These are phyloP conservation scores for Uronychia setigera DNA, from an alignment of 73 alveolate genomes.

Conservation along the genomic window DNA sequence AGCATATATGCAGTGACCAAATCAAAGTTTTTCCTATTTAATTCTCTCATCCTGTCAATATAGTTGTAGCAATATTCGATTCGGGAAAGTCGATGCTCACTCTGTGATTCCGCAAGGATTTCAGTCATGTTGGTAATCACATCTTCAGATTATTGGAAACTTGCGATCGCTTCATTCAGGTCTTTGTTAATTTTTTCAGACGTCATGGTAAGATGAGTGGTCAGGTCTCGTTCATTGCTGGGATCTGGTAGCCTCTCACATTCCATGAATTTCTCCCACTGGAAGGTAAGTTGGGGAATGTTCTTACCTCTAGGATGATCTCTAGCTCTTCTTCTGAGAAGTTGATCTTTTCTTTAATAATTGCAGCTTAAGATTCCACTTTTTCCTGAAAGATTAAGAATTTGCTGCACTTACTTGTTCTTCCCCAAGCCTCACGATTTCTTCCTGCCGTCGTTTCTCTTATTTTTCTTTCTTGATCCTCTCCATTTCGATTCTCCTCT, in stretches of 20 bases:
- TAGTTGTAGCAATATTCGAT: conserved; percentile 55
- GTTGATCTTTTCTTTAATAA: conserved; percentile 16
- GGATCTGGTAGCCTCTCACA: conserved; percentile 81
- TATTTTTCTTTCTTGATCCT: conserved; percentile 44
- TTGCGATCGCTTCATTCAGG: conserved; percentile 21
- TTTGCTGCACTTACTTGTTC: conserved; percentile 22
- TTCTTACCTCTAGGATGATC: conserved; percentile 19
- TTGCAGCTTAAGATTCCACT: neutral
- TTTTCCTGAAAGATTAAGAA: neutral
- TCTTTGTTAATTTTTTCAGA: conserved; percentile 50
- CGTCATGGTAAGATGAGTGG: conserved; percentile 72
- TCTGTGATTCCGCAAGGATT: conserved; percentile 53
- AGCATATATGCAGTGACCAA: conserved; percentile 55
- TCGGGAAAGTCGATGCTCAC: conserved; percentile 20
- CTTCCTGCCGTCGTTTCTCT: conserved; percentile 59
- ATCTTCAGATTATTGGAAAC: neutral
- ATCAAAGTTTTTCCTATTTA: conserved; percentile 48
- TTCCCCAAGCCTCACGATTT: conserved; percentile 48
- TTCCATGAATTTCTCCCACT: conserved; percentile 53
- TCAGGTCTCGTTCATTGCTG: conserved; percentile 57
- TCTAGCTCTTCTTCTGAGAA: conserved; percentile 10
- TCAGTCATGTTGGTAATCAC: conserved; percentile 1
- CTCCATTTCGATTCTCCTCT: conserved; percentile 48
- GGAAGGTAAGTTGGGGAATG: too few species aligned
- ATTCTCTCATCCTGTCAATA: conserved; percentile 28